phyloP scores from a whole-genome alignment of 2,329 filamentous ascomycete genomes.

The Alternaria atra region DNA sequence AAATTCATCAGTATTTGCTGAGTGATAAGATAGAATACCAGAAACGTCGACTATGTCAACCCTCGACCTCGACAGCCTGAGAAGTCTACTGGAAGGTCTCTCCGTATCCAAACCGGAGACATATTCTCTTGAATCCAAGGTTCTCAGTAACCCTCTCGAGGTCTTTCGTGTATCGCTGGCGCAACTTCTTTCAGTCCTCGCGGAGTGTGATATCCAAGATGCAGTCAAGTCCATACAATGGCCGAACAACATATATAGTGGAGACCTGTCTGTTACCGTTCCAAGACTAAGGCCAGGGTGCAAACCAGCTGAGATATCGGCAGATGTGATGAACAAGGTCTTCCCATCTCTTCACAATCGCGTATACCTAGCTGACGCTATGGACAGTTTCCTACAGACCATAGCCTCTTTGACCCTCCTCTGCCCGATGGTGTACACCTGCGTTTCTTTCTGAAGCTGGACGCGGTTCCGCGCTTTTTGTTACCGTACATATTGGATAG shows the following conservation, averaged over 20 bases:
- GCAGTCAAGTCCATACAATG: constrained; percentile 40
- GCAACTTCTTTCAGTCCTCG: constrained; percentile 23
- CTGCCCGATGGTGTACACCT: constrained; percentile 68
- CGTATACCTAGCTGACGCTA: background rate
- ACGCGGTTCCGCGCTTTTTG: constrained; percentile 65
- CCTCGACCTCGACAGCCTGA: too few species aligned
- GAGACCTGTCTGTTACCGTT: constrained; percentile 39
- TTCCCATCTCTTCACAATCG: background rate
- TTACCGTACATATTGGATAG: constrained; percentile 65
- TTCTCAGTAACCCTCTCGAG: constrained; percentile 39
- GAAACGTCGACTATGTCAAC: too few species aligned
- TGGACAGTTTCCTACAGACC: constrained; percentile 69
- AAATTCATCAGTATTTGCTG: too few species aligned
- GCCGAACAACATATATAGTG: constrained; percentile 42
- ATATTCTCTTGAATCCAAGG: background rate
- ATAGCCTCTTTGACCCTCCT: constrained; percentile 71
- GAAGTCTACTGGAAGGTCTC: too few species aligned
- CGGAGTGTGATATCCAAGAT: constrained; percentile 22
- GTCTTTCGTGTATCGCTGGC: constrained; percentile 37
- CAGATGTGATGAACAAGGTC: constrained; percentile 40
- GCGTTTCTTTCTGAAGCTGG: constrained; percentile 72
- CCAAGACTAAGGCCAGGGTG: constrained; percentile 37
- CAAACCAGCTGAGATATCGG: constrained; percentile 27
- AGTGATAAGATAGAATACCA: too few species aligned
- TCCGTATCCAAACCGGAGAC: too few species aligned